Evolutionary conservation across 768 basidiomycete genomes (phyloP), one percentile per base, ranked within the genome.

Genomic region (Agrocybe pediades): DNA sequence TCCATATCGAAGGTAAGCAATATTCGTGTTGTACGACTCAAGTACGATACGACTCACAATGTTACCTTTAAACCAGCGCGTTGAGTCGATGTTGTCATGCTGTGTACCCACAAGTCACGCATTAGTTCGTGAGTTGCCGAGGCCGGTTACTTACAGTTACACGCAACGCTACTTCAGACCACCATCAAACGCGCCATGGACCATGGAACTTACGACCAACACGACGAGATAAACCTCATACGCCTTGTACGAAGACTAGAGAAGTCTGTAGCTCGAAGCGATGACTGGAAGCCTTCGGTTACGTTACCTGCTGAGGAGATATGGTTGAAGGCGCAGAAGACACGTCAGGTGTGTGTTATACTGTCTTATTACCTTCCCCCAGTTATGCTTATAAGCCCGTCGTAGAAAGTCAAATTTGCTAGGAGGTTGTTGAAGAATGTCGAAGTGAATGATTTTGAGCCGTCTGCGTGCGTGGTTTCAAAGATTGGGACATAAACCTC

Each of bases 181-280:
- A n/a, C n/a, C n/a, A n/a, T n/a, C n/a, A n/a, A n/a, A n/a, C n/a
- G n/a, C n/a, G n/a, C n/a, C n/a, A 50, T 50, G 49, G 49, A 50
- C 15, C 15, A 24, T 39, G 46, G n/a, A 23, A 43, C 42, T 16
- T 46, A 62, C 19, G 47, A 54, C 24, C 56, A 54, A 21, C 88
- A 88, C 53, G 86, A 91, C 71, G 79, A 81, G 58, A 81, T 91
- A 11, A 91, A 91, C 67, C 73, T 91, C 8, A 69, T 71, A 9
- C 77, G 86, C 45, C 76, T 91, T 6, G 67, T 90, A 4, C 74
- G 78, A 41, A 67, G 83, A 51, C 76, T 92, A 0, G 86, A 90
- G 53, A 82, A 79, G 60, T 74, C 78, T 9, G 68, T 81, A 0
- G 69, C 57, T 52, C 74, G 48, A 70, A 75, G 75, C 40, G 66